These are phyloP conservation scores for Cyanidioschyzon merolae DNA, from an alignment of 23 red algal genomes.

Conservation along the genomic window DNA sequence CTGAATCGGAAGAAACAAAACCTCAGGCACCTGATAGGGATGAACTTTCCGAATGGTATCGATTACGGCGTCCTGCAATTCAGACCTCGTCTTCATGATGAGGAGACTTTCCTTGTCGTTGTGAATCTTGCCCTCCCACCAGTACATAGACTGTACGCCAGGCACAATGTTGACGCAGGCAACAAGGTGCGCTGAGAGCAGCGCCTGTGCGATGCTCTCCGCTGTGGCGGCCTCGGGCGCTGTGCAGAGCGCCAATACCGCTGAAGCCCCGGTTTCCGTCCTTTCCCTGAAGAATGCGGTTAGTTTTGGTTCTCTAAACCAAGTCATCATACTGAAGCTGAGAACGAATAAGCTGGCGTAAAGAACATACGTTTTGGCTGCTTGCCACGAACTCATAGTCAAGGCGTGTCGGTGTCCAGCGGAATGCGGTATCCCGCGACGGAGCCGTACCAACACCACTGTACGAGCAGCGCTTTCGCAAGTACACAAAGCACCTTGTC, in stretches of 20 bases:
- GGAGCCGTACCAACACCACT: too few relatives aligned
- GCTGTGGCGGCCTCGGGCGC: neutral
- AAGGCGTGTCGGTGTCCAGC: too few relatives aligned
- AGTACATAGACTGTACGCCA: slow-evolving; percentile 39
- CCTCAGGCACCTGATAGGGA: slow-evolving; percentile 76
- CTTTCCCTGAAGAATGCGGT: neutral
- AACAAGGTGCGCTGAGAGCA: slow-evolving; percentile 20
- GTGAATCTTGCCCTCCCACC: slow-evolving; percentile 74
- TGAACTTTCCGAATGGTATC: slow-evolving; percentile 28
- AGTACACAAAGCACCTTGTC: too few relatives aligned
- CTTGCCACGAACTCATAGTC: neutral
- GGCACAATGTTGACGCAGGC: slow-evolving; percentile 64
- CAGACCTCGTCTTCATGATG: slow-evolving; percentile 63
- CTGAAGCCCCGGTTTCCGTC: neutral
- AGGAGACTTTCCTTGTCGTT: slow-evolving; percentile 38
- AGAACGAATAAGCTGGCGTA: neutral
- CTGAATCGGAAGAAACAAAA: slow-evolving; percentile 40
- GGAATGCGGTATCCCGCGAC: too few relatives aligned
- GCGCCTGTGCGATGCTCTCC: neutral
- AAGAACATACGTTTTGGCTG: neutral
- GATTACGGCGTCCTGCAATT: slow-evolving; percentile 20
- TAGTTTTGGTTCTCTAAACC: neutral
- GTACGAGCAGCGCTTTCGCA: too few relatives aligned
- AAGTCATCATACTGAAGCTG: neutral
- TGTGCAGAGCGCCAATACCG: neutral